phyloP scores from a whole-genome alignment of 2,329 filamentous ascomycete genomes.

The Alternaria metachromatica region DNA sequence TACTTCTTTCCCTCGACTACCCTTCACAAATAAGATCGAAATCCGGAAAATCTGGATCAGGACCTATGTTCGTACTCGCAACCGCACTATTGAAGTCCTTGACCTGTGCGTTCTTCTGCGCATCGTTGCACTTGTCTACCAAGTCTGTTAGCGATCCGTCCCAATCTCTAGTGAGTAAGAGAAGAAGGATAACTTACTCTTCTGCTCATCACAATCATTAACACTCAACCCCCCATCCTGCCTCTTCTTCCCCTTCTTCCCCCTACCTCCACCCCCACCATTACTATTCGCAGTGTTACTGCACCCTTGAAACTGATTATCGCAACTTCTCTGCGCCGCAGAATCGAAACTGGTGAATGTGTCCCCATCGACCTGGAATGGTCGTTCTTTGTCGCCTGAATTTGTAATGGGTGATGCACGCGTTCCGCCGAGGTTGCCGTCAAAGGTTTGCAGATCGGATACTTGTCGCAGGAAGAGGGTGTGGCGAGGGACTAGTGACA shows the following conservation, averaged over 20 bases:
- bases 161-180: not conserved
- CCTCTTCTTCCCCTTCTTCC: conserved; percentile 5
- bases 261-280: not conserved
- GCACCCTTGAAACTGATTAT: conserved; percentile 68
- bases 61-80: conserved; percentile 43
- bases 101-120: conserved; percentile 35
- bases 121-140: conserved; percentile 36
- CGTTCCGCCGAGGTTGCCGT: conserved; percentile 58
- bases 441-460: conserved; percentile 48
- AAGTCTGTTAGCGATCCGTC: not conserved
- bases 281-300: conserved; percentile 50
- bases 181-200: conserved; percentile 18
- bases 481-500: conserved; percentile 40
- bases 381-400: conserved; percentile 58
- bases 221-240: conserved; percentile 24
- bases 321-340: conserved; percentile 67
- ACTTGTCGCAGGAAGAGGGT: conserved; percentile 44
- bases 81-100: conserved; percentile 35
- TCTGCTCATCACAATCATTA: conserved; percentile 30
- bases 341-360: conserved; percentile 62
- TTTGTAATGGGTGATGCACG: conserved; percentile 59
- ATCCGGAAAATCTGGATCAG: conserved; percentile 47
- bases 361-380: conserved; percentile 40
- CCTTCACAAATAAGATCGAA: conserved; percentile 48
- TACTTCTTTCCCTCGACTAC: not conserved